Evolutionary conservation across 1,139 yeast genomes (phyloP).

Genomic region (Saccharomyces hybrid): DNA sequence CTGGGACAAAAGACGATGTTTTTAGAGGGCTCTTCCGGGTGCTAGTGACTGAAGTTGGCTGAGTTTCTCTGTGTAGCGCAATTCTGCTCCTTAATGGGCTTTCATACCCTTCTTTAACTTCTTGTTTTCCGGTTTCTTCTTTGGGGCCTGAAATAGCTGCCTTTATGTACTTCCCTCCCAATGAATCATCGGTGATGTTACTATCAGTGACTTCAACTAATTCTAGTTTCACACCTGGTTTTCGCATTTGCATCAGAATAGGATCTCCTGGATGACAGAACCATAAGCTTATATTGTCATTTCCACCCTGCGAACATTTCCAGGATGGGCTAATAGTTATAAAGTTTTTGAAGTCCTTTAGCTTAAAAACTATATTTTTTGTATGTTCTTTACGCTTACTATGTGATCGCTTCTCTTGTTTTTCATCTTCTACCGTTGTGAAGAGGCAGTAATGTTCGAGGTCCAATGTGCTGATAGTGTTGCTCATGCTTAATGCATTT

Average conservation of each 20-base stretch:
- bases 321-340: constrained; percentile 33
- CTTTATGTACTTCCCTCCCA: not conserved
- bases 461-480: constrained; percentile 44
- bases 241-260: constrained; percentile 38
- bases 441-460: constrained; percentile 32
- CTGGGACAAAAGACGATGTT: not conserved
- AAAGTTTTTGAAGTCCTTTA: constrained; percentile 49
- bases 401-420: constrained; percentile 14
- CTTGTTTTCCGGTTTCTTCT: not conserved
- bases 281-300: constrained; percentile 37
- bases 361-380: constrained; percentile 35
- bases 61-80: not conserved
- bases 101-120: not conserved
- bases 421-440: constrained; percentile 17
- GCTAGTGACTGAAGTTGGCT: not conserved
- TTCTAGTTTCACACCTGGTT: constrained; percentile 24
- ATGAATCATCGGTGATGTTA: constrained; percentile 7
- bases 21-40: not conserved
- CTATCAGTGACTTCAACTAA: constrained; percentile 44
- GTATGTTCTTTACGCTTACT: constrained; percentile 15
- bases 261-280: constrained; percentile 50
- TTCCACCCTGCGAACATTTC: constrained; percentile 20
- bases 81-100: not conserved
- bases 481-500: constrained; percentile 52
- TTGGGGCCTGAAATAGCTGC: not conserved